These are phyloP conservation scores for Cladobotryum protrusum DNA, from an alignment of 2,329 filamentous ascomycete species.

Conservation along the genomic window DNA sequence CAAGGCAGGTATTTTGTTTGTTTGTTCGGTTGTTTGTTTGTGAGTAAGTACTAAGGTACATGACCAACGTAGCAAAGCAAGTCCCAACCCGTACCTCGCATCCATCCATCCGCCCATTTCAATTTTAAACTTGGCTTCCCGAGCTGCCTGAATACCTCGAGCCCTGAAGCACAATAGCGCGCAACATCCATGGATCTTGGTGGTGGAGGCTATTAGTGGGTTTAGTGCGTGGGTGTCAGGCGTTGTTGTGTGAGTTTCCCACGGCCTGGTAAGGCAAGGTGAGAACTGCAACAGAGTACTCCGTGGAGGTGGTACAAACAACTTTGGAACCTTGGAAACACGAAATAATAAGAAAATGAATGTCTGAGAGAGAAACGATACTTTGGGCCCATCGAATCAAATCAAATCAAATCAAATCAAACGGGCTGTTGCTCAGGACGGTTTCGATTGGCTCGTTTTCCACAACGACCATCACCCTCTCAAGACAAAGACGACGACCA, in stretches of 20 bases:
- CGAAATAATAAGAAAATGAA: neutral
- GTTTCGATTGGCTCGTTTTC: too few relatives aligned
- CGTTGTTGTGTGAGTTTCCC: too few relatives aligned
- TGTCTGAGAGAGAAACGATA: constrained; percentile 21
- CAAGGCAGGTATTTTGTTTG: neutral
- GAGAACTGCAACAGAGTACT: neutral
- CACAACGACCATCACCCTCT: too few relatives aligned
- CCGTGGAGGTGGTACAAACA: neutral
- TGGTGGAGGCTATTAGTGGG: neutral
- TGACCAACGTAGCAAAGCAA: neutral
- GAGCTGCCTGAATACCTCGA: neutral
- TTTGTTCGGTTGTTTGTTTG: too few relatives aligned
- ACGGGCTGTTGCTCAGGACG: neutral
- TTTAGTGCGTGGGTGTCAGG: neutral
- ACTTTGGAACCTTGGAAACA: neutral
- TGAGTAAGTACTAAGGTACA: neutral
- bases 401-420: neutral
- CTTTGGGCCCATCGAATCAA: constrained; percentile 4
- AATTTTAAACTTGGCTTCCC: too few relatives aligned
- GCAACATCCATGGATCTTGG: neutral
- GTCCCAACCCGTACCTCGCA: neutral
- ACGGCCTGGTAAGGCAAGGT: too few relatives aligned
- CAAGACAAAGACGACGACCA: constrained; percentile 15
- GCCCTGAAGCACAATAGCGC: neutral
- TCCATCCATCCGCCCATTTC: too few relatives aligned